Base-by-base conservation (phyloP, 805 yeast species). In the Suhomyces sp. region DNA sequence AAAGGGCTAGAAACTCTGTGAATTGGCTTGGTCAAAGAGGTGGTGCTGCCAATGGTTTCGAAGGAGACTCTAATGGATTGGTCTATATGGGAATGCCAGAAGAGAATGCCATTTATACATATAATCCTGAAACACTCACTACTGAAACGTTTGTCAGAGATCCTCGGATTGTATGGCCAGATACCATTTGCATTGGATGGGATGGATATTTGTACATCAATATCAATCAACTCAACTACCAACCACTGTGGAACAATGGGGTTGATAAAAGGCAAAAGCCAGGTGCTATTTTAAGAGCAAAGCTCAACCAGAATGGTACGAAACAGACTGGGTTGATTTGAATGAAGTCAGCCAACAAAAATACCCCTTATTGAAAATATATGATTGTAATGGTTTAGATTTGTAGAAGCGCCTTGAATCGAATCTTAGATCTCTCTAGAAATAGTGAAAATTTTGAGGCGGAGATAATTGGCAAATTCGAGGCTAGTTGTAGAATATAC, bases 131-230 rank as follows among this genome's bases (percentile, higher is more conserved):
- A 3, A 19, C 23, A 12, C 19, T 19, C 19, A 19, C 31, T n/a
- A 13, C 17, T 4, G 17, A 28, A 18, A 21, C 31, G 4, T 28
- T 28, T 19, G 31, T 28, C 16, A 28, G 31, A 19, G 31, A 28
- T n/a, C 31, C 31, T 28, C 31, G 31, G 15, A 19, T 28, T 6
- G 8, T 28, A n/a, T 28, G 31, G 31, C 31, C 31, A 8, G 31
- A 28, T 18, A 28, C 31, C 24, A 11, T 28, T 18, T 17, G 19
- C 4, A 19, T 19, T 8, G 31, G 31, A 7, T 28, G 15, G 15
- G 31, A 28, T 12, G 31, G 31, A 11, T 28, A 28, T 12, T 18
- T 28, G 17, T 28, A 28, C n/a, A 28, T 28, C 1, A 28, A 28
- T 13, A 8, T 28, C 12, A 28, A 28, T 8, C 31, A 28, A 16